phyloP scores from a whole-genome alignment of 2,329 filamentous ascomycete species.

The Ophiocordyceps camponoti-leonardi region DNA sequence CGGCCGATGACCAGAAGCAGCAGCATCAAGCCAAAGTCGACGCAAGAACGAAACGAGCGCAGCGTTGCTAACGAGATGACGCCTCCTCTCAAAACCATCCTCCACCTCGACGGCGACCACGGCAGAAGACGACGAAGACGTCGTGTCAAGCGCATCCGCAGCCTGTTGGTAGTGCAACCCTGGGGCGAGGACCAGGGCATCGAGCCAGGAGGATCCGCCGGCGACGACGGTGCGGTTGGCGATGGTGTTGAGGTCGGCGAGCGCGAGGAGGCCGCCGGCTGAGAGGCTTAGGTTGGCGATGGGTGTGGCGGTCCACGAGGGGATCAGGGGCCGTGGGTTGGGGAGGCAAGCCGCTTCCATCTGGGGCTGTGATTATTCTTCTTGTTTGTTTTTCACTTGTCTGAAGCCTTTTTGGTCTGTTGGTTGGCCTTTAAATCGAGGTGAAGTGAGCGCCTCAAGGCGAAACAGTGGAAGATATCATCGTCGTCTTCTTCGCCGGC shows the following conservation, averaged over 20 bases:
- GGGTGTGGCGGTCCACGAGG: slow-evolving; percentile 25
- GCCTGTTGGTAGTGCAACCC: slow-evolving; percentile 44
- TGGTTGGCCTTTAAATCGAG: background rate
- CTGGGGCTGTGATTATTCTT: background rate
- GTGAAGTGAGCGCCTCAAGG: too few relatives aligned
- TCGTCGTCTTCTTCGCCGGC: too few relatives aligned
- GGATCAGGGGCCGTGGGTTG: slow-evolving; percentile 11
- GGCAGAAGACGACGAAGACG: background rate
- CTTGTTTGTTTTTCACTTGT: background rate
- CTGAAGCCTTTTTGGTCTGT: background rate
- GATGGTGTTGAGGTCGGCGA: slow-evolving; percentile 40
- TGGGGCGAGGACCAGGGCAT: slow-evolving; percentile 38
- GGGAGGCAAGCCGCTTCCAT: background rate
- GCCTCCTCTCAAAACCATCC: slow-evolving; percentile 1
- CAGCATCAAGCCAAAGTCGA: slow-evolving; percentile 9
- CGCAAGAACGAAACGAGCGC: slow-evolving; percentile 32
- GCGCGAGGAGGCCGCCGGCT: slow-evolving; percentile 36
- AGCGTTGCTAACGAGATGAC: slow-evolving; percentile 25
- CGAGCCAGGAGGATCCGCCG: slow-evolving; percentile 38
- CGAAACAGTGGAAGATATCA: too few relatives aligned
- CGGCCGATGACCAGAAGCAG: background rate
- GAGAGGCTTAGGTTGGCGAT: slow-evolving; percentile 28
- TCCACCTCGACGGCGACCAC: background rate
- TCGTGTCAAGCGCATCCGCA: slow-evolving; percentile 26
- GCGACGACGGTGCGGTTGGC: slow-evolving; percentile 37